Base-by-base conservation (phyloP, 768 basidiomycete species). In the Psilocybe subaeruginosa region DNA sequence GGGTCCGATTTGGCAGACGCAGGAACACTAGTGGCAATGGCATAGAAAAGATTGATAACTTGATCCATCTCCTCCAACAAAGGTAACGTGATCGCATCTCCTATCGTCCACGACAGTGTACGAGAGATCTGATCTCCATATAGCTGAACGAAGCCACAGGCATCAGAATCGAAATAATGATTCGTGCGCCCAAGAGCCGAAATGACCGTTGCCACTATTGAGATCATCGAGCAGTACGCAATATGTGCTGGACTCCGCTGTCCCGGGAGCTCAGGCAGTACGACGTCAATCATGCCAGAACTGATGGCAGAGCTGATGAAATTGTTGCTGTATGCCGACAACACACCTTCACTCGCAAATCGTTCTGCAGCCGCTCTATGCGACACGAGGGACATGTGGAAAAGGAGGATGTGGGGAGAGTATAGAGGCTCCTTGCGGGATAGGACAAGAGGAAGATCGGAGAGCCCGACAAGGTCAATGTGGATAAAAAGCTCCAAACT, bases 341-440 rank as follows among this genome's bases (percentile, higher is more conserved):
- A 75, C 1, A 93, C 79, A 33, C 94, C 93, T 64, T 91, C 92
- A 65, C 89, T 88, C 4, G 94, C 93, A 27, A 97, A 83, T 60
- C 91, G 79, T 71, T 97, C 95, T 0, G 95, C 94, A 0, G 92
- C 88, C 1, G 85, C 81, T 0, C 89, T 85, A 56, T 91, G 82
- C 60, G 85, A 85, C 14, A 91, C 92, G 17, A 97, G 76, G 0
- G 92, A 85, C 79, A 95, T 90, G 69, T 97, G 94, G 77, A 97
- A 92, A 31, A 89, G 78, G 56, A 97, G 84, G 59, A 97, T 78
- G 66, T 92, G 90, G 0, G 90, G 86, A 0, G 90, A 81, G 68
- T 93, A 93, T 29, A 91, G 74, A 11, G 91, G 84, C 69, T 85
- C 80, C 57, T 87, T 88, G 48, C 85, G 84, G 0, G 82, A 69